phyloP scores from a whole-genome alignment of 805 yeast genomes.

The Kockiozyma suomiensis region DNA sequence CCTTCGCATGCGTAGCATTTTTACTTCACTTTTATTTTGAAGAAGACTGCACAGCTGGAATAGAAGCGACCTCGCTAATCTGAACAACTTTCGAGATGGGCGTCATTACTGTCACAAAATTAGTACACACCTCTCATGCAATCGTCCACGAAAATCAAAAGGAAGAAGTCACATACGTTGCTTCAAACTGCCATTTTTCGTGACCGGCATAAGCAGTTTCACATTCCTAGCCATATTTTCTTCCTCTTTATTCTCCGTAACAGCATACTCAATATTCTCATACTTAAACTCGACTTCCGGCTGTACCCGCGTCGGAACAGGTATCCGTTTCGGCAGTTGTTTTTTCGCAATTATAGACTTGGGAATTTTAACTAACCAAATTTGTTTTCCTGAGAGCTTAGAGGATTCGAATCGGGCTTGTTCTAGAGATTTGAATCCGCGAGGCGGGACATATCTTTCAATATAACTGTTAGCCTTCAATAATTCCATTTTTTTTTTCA shows the following conservation, averaged over 20 bases:
- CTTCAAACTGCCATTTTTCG: background rate
- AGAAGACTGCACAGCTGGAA: slow-evolving; percentile 15
- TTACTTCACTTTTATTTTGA: background rate
- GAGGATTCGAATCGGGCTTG: slow-evolving; percentile 12
- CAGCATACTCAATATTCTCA: slow-evolving; percentile 13
- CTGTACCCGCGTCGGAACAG: slow-evolving; percentile 5
- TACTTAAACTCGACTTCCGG: slow-evolving; percentile 7
- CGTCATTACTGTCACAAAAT: slow-evolving; percentile 2
- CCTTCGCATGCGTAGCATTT: background rate
- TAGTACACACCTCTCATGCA: background rate
- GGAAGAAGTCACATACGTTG: slow-evolving; percentile 6
- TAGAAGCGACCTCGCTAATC: slow-evolving; percentile 27
- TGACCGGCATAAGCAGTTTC: slow-evolving; percentile 18
- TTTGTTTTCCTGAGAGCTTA: slow-evolving; percentile 10
- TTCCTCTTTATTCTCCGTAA: slow-evolving; percentile 20
- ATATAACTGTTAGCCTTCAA: background rate
- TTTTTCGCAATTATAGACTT: background rate
- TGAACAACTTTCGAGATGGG: slow-evolving; percentile 18
- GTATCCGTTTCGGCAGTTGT: slow-evolving; percentile 10
- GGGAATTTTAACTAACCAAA: slow-evolving; percentile 28
- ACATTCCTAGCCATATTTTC: slow-evolving; percentile 8
- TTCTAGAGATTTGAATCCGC: slow-evolving; percentile 14
- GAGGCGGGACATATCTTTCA: slow-evolving; percentile 18
- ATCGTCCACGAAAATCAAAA: too few species aligned
- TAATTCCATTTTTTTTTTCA: too few species aligned